Base-by-base conservation (phyloP, 2,329 filamentous ascomycete species). In the Verticillium nubilum region DNA sequence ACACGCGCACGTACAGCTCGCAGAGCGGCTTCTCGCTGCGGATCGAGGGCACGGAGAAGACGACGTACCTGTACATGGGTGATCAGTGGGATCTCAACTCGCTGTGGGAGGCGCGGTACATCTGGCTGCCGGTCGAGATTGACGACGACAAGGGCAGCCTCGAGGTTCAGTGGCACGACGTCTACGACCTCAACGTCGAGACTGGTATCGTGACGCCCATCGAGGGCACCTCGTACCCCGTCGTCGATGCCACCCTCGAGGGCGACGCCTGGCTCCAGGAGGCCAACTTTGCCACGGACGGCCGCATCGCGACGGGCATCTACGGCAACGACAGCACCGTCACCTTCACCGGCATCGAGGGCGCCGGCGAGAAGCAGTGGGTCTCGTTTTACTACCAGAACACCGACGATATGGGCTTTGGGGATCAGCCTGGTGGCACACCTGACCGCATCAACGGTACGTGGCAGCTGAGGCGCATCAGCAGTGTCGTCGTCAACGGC, bases 351-450 rank as follows among this genome's bases (percentile, higher is more conserved):
- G 59, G 54, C 13, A n/a, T 85, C 65, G 72, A 74, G 28, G 73
- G 82, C 17, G 72, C 74, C 27, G 73, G 80, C 4, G 72, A 76
- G 50, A 74, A 78, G 1, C 81, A 83, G 65, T 83, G 80, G 80
- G 74, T 83, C 0, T 81, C 80, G 0, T 83, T 83, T 68, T 82
- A 83, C 67, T 81, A 83, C 64, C 80, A 83, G 63, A 83, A 85
- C 67, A 84, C 74, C 2, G 83, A 85, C 54, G 83, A 85, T 58
- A 83, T 85, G 80, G 82, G 83, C 2, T 86, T 83, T 57, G 83
- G 83, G 0, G 78, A 80, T 55, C 76, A 79, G 60, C 77, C 84
- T 1, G 79, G 78, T 47, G 85, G 84, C 4, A 70, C 73, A 0
- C 85, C 84, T 0, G 84, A 87, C 65, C 78, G 85, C 5, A 85